Conservation (phyloP, 768 basidiomycete genomes). For the Collybia mongolica region DNA sequence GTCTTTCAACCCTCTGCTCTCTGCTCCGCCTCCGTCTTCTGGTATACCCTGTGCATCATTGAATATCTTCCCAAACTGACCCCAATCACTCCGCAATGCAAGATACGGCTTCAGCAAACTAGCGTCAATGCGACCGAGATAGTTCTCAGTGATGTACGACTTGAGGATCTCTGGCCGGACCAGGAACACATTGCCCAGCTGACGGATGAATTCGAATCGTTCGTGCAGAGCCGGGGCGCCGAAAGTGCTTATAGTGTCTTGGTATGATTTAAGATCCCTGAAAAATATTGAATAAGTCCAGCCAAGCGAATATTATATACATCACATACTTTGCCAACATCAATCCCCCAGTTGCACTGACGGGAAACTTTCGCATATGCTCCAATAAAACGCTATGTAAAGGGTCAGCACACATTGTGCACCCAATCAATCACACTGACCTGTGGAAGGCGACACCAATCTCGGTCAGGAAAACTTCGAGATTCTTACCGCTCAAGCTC, state of each 20-base stretch:
- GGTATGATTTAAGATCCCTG: slow-evolving; percentile 96
- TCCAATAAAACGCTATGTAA: slow-evolving; percentile 78
- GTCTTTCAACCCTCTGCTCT: slow-evolving; percentile 52
- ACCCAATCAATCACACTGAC: slow-evolving; percentile 30
- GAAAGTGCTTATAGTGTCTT: slow-evolving; percentile 86
- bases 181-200: slow-evolving; percentile 96
- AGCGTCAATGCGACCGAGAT: slow-evolving; percentile 89
- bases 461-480: slow-evolving; percentile 90
- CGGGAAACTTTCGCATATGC: slow-evolving; percentile 93
- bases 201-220: slow-evolving; percentile 97
- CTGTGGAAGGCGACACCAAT: slow-evolving; percentile 94
- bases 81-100: slow-evolving; percentile 88
- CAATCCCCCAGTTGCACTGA: slow-evolving; percentile 93
- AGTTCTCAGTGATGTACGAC: slow-evolving; percentile 92
- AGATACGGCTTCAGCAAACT: slow-evolving; percentile 88
- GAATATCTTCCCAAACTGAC: slow-evolving; percentile 79
- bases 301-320: background rate
- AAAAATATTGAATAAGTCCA: background rate
- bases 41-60: slow-evolving; percentile 51
- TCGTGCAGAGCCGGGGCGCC: slow-evolving; percentile 81
- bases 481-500: slow-evolving; percentile 88
- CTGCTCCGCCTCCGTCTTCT: slow-evolving; percentile 38
- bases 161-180: slow-evolving; percentile 94
- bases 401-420: background rate
- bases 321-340: slow-evolving; percentile 92